Evolutionary conservation across 768 basidiomycete species (phyloP), one percentile per base, ranked within the genome.

Genomic region (Cytidiella melzeri): DNA sequence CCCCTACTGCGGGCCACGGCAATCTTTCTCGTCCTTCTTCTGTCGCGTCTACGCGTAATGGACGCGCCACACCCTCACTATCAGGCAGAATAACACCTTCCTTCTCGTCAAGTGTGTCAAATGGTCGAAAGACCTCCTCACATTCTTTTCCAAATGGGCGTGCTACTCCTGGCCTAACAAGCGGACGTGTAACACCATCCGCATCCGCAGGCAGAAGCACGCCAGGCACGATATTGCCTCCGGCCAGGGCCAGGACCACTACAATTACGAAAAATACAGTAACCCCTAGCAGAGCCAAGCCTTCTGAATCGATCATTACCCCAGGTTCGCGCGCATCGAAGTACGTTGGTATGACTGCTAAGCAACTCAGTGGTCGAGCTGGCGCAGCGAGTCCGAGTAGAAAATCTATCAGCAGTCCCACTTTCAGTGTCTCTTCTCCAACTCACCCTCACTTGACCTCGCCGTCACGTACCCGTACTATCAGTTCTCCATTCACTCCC

Each of bases 321-420:
- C 82, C 81, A 5, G 91, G 91, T 3, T 90, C 90, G 2, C 74
- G 92, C 40, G 91, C 92, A 9, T 85, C 87, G 38, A 87, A 84
- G 64, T 93, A 92, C 62, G 72, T 85, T 26, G 80, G 82, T 13
- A 80, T 92, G 78, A 93, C 89, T 1, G 91, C 91, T 0, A 80
- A 84, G 61, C 87, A 92, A 57, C 75, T 94, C 51, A 80, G 65
- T 61, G 76, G 72, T 20, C 76, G 76, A 44, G 68, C 48, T 23
- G 59, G 53, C 27, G 46, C 57, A 41, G 47, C 52, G 1, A 59
- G 60, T 47, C 56, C 62, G 2, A 57, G 51, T 28, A 45, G 56
- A 37, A 44, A 26, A 26, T 47, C 53, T 20, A 28, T 53, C 5
- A 52, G 44, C 36, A 61, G 58, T 47, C 61, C 64, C 5, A 61